phyloP scores from a whole-genome alignment of 2,329 filamentous ascomycete species.

The Sordariomycetes sp. region DNA sequence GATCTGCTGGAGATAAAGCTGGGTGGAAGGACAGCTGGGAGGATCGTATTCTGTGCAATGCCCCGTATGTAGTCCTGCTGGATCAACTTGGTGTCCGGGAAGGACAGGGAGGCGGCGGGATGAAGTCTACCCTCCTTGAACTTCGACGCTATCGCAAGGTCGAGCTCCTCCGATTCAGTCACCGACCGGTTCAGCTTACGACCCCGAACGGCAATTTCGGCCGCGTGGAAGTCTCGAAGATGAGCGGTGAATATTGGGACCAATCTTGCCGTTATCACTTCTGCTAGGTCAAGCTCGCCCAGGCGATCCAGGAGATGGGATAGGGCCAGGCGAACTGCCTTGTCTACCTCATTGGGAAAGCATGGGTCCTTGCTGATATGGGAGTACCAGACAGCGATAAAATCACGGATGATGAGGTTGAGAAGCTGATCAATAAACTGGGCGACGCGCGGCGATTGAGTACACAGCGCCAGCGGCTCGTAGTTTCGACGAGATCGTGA shows the following conservation, averaged over 20 bases:
- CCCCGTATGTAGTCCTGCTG: constrained; percentile 83
- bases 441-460: constrained; percentile 64
- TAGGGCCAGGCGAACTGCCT: constrained; percentile 60
- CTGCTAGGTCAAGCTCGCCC: constrained; percentile 67
- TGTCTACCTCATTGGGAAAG: constrained; percentile 82
- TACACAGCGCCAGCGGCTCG: constrained; percentile 55
- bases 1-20: constrained; percentile 66
- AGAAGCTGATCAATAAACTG: constrained; percentile 69
- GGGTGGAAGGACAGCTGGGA: constrained; percentile 63
- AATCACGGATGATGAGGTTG: constrained; percentile 65
- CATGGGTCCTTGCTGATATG: constrained; percentile 68
- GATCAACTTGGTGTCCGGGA: constrained; percentile 69
- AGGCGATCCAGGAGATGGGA: constrained; percentile 59
- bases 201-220: constrained; percentile 75
- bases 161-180: constrained; percentile 92
- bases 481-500: constrained; percentile 56
- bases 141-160: constrained; percentile 89
- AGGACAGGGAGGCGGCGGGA: constrained; percentile 68
- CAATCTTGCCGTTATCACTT: constrained; percentile 66
- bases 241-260: constrained; percentile 83
- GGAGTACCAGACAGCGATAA: constrained; percentile 78
- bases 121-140: constrained; percentile 84
- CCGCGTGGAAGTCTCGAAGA: constrained; percentile 80
- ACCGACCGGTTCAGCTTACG: constrained; percentile 78
- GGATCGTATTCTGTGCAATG: constrained; percentile 49